Evolutionary conservation across 2,329 filamentous ascomycete genomes (phyloP), one percentile per base, ranked within the genome.

Genomic region (Thyridium curvatum): DNA sequence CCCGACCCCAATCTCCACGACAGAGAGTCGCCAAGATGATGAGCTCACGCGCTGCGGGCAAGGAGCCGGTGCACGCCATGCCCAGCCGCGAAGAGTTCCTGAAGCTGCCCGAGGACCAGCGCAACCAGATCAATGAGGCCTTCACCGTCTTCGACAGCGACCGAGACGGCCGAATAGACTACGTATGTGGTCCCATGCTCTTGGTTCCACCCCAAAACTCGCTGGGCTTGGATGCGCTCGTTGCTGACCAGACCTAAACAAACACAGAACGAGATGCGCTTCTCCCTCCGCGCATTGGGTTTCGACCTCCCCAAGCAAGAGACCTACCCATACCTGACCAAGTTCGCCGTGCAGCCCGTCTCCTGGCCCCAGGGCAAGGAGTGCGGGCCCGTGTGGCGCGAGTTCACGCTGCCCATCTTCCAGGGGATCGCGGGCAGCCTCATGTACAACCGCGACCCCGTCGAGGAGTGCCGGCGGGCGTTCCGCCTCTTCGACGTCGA

Each of bases 101-200:
- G 39, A 59, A 59, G 30, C 44, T 97, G 49, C 83, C 80, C 15
- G 90, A 96, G 55, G 90, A 96, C 63, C 90, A 96, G 60, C 77
- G 84, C 48, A 87, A 94, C 55, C 90, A 96, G 62, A 91, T 96
- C 47, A 87, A 87, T 59, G 90, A 96, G 71, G 90, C 91, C 47
- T 97, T 97, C 64, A 82, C 83, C 45, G 81, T 97, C 48, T 97
- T 98, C 72, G 93, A 97, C 61, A 84, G 95, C 55, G 91, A 97
- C 72, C 91, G 94, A 61, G 90, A 97, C 67, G 78, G 82, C 34
- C 82, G 86, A 62, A 87, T 98, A 57, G 91, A 97, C 69, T 97
- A 95, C 71, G 21, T 26, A 6, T 10, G 21, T 26, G n/a, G n/a
- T n/a, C n/a, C n/a, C n/a, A n/a, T n/a, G n/a, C n/a, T n/a, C n/a